phyloP scores from a whole-genome alignment of 1,284 basidiomycete species.

The Apiotrichum laibachii region DNA sequence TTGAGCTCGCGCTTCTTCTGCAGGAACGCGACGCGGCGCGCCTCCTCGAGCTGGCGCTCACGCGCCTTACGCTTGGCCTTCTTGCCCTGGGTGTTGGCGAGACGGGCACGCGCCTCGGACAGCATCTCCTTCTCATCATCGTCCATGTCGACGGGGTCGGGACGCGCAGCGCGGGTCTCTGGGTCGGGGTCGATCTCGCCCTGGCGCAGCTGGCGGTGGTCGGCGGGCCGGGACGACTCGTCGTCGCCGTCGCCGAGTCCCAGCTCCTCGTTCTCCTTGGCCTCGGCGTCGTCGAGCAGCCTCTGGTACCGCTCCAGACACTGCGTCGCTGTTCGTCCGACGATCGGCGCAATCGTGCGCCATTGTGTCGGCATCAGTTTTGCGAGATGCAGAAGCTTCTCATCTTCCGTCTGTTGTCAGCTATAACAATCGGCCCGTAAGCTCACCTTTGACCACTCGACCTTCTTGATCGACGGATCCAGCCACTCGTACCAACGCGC shows the following conservation, averaged over 20 bases:
- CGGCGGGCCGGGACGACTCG: conserved; percentile 75
- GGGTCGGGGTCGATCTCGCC: conserved; percentile 99
- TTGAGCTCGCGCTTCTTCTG: conserved; percentile 98
- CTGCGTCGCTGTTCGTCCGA: conserved; percentile 97
- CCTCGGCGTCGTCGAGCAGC: conserved; percentile 93
- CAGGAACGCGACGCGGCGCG: conserved; percentile 84
- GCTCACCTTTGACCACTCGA: conserved; percentile 92
- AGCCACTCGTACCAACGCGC: conserved; percentile 99
- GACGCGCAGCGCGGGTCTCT: conserved; percentile 94
- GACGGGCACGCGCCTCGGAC: conserved; percentile 93
- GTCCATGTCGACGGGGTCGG: conserved; percentile 99
- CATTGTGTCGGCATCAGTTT: conserved; percentile 99
- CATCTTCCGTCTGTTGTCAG: conserved; percentile 76
- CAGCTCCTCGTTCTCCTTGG: conserved; percentile 87
- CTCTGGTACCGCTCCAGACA: conserved; percentile 98
- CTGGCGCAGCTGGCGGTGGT: conserved; percentile 80
- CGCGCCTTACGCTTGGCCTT: conserved; percentile 98
- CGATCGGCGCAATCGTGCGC: conserved; percentile 98
- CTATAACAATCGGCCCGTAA: neutral
- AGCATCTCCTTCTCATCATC: conserved; percentile 99
- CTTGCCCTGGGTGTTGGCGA: conserved; percentile 99
- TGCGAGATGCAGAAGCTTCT: conserved; percentile 95
- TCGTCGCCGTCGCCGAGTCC: conserved; percentile 78
- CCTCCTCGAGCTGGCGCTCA: conserved; percentile 94
- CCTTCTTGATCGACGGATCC: conserved; percentile 99